Evolutionary conservation across 2,329 filamentous ascomycete genomes (phyloP).

Genomic region (Epichloe brachyelytri): DNA sequence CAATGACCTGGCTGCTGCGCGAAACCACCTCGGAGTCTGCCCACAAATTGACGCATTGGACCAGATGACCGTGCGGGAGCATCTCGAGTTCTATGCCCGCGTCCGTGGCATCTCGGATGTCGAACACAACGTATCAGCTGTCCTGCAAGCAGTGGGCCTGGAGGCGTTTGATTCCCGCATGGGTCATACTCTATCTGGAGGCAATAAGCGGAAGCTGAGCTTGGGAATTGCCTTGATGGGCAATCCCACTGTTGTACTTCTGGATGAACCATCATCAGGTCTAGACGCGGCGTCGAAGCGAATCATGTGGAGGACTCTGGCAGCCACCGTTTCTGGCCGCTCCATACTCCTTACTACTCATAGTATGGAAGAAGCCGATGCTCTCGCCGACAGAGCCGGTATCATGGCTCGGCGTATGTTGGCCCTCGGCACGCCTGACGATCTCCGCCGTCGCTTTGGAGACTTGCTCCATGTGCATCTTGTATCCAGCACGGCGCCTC

Average conservation of each 20-base stretch:
- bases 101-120: conserved; percentile 67
- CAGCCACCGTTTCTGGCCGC: conserved; percentile 60
- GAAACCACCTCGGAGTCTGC: conserved; percentile 76
- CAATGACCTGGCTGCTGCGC: conserved; percentile 57
- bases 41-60: conserved; percentile 84
- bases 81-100: conserved; percentile 76
- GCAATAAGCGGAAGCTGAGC: conserved; percentile 86
- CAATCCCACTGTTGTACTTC: conserved; percentile 72
- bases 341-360: conserved; percentile 83
- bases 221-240: conserved; percentile 87
- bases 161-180: conserved; percentile 57
- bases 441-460: conserved; percentile 62
- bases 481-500: conserved; percentile 61
- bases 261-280: conserved; percentile 80
- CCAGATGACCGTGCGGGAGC: conserved; percentile 78
- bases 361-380: conserved; percentile 90
- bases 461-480: conserved; percentile 72
- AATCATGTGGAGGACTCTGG: conserved; percentile 83
- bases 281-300: conserved; percentile 86
- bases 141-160: conserved; percentile 72
- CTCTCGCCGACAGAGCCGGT: conserved; percentile 68
- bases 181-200: conserved; percentile 69
- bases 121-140: conserved; percentile 61
- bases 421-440: conserved; percentile 63
- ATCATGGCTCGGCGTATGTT: conserved; percentile 82